Evolutionary conservation across 306 rosid genomes (phyloP).

Genomic region (Pyrus bretschneideri): DNA sequence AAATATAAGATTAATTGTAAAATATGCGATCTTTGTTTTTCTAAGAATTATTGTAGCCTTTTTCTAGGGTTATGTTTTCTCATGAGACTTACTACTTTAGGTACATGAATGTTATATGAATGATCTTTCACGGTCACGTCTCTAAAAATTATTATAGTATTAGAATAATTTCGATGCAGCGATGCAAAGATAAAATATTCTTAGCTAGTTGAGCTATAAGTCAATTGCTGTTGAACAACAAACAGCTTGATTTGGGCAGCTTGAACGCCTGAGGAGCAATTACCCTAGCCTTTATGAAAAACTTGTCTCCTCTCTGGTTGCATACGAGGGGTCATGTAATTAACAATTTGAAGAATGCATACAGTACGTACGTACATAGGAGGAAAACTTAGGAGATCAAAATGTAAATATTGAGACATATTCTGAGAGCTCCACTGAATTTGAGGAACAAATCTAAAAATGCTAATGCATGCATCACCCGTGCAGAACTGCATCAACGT

Average conservation of each 20-base stretch:
- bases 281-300: slow-evolving; percentile 59
- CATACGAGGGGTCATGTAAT: slow-evolving; percentile 4
- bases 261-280: slow-evolving; percentile 63
- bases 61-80: too few relatives aligned
- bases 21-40: too few relatives aligned
- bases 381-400: too few relatives aligned
- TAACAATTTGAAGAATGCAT: neutral
- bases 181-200: too few relatives aligned
- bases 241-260: slow-evolving; percentile 82
- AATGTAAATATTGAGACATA: slow-evolving; percentile 15
- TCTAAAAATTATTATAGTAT: too few relatives aligned
- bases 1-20: too few relatives aligned
- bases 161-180: fast-evolving
- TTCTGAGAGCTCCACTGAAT: slow-evolving; percentile 73
- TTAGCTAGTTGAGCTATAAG: too few relatives aligned
- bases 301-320: slow-evolving; percentile 62
- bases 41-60: too few relatives aligned
- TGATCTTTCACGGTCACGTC: neutral
- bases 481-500: slow-evolving; percentile 44
- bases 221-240: neutral
- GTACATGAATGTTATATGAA: too few relatives aligned
- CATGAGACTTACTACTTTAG: too few relatives aligned
- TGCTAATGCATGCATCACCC: slow-evolving; percentile 62
- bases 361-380: neutral
- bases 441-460: slow-evolving; percentile 60